phyloP scores from a whole-genome alignment of 2,329 filamentous ascomycete genomes.

The Penicillium brevicompactum region DNA sequence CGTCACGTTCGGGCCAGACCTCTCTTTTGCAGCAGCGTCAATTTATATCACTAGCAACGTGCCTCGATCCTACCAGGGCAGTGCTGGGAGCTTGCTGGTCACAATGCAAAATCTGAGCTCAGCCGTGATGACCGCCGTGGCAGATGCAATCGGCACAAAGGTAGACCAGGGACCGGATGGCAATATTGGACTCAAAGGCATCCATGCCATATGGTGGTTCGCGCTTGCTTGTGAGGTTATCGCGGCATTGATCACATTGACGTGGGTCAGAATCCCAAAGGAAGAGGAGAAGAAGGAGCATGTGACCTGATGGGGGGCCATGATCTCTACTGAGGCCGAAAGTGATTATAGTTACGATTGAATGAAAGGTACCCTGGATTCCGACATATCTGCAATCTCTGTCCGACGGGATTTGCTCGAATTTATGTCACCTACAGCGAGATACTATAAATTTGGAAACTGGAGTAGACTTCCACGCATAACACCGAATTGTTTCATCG shows the following conservation, averaged over 20 bases:
- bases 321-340: too few species aligned
- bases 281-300: constrained; percentile 36
- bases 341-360: too few species aligned
- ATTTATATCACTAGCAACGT: constrained; percentile 51
- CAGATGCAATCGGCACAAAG: constrained; percentile 34
- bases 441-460: too few species aligned
- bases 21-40: constrained; percentile 48
- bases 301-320: constrained; percentile 10
- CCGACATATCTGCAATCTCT: too few species aligned
- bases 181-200: constrained; percentile 29
- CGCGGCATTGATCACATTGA: constrained; percentile 33
- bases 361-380: too few species aligned
- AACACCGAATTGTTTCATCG: too few species aligned
- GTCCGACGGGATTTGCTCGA: too few species aligned
- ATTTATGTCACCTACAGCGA: too few species aligned
- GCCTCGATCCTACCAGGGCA: constrained; percentile 46
- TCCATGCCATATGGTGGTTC: constrained; percentile 43
- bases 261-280: constrained; percentile 42
- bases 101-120: constrained; percentile 48
- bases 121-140: constrained; percentile 37
- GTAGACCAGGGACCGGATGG: constrained; percentile 16
- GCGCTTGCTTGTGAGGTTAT: constrained; percentile 33
- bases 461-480: too few species aligned
- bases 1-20: constrained; percentile 48
- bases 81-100: constrained; percentile 47